phyloP scores from a whole-genome alignment of 176 grass and related monocot species.

The Oryza meyeriana region DNA sequence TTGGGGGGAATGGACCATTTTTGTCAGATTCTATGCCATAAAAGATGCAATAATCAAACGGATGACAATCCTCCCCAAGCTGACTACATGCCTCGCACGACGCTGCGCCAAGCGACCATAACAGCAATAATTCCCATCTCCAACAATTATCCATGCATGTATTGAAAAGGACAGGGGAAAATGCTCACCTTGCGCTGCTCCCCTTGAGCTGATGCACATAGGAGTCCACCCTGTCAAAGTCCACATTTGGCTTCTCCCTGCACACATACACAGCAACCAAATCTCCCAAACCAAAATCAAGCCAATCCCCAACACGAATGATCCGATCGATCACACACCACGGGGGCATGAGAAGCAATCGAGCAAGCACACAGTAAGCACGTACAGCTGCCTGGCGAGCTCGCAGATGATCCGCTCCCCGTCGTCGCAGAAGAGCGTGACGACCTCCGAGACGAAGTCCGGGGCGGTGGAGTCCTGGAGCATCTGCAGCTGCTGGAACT shows the following conservation, averaged over 20 bases:
- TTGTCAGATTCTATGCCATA: background rate
- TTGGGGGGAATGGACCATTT: background rate
- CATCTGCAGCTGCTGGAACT: slow-evolving; percentile 64
- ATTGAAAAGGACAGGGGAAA: background rate
- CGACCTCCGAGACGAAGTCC: slow-evolving; percentile 50
- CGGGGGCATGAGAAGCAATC: background rate
- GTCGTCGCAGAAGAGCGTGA: slow-evolving; percentile 70
- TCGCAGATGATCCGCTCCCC: slow-evolving; percentile 52
- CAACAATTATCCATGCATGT: background rate
- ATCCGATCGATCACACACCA: background rate
- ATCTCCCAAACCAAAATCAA: slow-evolving; percentile 15
- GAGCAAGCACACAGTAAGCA: background rate
- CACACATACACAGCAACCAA: slow-evolving; percentile 6
- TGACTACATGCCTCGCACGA: background rate
- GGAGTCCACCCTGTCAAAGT: slow-evolving; percentile 54
- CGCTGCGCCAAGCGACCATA: background rate
- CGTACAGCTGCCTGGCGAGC: slow-evolving; percentile 48
- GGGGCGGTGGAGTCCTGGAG: slow-evolving; percentile 45
- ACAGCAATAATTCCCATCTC: background rate
- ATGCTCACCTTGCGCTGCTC: slow-evolving; percentile 54
- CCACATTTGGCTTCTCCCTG: slow-evolving; percentile 49
- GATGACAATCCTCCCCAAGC: background rate
- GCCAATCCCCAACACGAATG: background rate
- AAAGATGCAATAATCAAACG: background rate
- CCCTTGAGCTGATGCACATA: slow-evolving; percentile 71